phyloP scores from a whole-genome alignment of 345 rosid species.

The Passiflora organensis region DNA sequence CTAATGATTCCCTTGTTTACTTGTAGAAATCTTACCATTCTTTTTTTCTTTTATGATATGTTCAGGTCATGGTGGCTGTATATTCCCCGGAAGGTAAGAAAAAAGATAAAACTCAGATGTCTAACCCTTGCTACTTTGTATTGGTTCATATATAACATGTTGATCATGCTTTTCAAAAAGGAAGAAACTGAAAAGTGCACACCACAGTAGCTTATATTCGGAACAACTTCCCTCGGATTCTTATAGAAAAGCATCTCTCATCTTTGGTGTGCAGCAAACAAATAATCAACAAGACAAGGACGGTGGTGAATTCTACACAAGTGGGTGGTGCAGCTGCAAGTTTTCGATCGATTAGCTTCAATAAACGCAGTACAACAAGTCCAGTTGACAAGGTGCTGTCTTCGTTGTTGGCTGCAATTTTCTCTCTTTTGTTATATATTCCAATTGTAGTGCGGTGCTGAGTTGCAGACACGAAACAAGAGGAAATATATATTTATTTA shows the following conservation, averaged over 20 bases:
- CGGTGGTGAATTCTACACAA: constrained; percentile 50
- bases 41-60: constrained; percentile 19
- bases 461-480: too few relatives aligned
- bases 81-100: constrained; percentile 90
- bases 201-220: background rate
- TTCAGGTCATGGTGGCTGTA: constrained; percentile 90
- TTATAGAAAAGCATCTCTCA: background rate
- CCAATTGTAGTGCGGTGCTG: constrained; percentile 18
- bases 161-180: background rate
- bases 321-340: constrained; percentile 38
- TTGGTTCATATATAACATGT: background rate
- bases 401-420: constrained; percentile 25
- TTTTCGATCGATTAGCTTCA: constrained; percentile 25
- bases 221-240: background rate
- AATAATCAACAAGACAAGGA: constrained; percentile 56
- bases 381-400: constrained; percentile 18
- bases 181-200: background rate
- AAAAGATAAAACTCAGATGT: background rate
- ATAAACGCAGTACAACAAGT: constrained; percentile 22
- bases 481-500: too few relatives aligned
- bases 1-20: too few relatives aligned
- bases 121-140: background rate
- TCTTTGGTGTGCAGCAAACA: constrained; percentile 52
- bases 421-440: constrained; percentile 40
- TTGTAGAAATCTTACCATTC: constrained; percentile 6